A percentile compares a stretch with the other conserved stretches of the same genome.
These are phyloP conservation scores for Trichoderma brevicompactum DNA, from an alignment of 2,329 filamentous ascomycete species.

Conservation along the genomic window DNA sequence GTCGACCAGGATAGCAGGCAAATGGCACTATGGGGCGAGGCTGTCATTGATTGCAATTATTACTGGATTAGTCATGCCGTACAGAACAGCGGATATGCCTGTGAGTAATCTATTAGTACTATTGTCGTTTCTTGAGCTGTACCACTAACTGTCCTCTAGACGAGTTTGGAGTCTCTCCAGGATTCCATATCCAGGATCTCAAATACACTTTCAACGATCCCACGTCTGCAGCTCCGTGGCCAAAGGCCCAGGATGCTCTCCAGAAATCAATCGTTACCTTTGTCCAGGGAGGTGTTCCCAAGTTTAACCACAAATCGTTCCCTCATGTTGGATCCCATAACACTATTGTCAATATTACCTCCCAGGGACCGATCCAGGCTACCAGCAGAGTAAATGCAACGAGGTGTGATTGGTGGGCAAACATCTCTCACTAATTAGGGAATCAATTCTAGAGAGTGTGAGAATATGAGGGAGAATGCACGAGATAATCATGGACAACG, in stretches of 20 bases:
- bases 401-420: background rate
- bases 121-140: too few species aligned
- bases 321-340: background rate
- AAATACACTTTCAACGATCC: slow-evolving; percentile 7
- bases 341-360: background rate
- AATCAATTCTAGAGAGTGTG: too few species aligned
- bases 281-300: background rate
- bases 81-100: background rate
- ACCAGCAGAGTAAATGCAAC: too few species aligned
- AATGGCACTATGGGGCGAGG: background rate
- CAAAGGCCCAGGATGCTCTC: background rate
- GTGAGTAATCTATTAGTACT: background rate
- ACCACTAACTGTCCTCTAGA: background rate
- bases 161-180: slow-evolving; percentile 2
- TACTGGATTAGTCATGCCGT: background rate
- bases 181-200: slow-evolving; percentile 3
- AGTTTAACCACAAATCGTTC: background rate
- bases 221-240: background rate
- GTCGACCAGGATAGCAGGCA: background rate
- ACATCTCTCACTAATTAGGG: background rate
- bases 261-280: background rate
- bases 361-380: background rate
- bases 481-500: background rate
- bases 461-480: background rate
- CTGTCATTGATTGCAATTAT: background rate